Base-by-base conservation (phyloP, 306 rosid genomes). In the Boehmeria nivea region DNA sequence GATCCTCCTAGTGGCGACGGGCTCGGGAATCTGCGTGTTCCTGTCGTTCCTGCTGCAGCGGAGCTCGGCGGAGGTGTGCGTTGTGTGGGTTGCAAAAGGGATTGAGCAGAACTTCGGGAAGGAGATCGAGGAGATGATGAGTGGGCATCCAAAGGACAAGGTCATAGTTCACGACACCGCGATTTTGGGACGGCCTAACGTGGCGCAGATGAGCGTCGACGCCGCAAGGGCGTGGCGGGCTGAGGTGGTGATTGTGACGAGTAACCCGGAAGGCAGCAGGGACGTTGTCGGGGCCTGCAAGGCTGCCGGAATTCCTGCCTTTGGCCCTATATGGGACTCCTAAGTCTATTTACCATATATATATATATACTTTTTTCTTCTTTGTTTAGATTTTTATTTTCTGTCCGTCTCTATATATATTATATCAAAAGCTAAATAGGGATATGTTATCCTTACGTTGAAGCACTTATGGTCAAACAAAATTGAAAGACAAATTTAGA, bases 21-120 rank as follows among this genome's bases (percentile, higher is more conserved):
- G 87, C 3, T 82, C 95, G 0, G 94, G 95, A 4, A 77, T 85
- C 26, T 77, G 89, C 59, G 87, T 85, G 48, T 85, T 85, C 54
- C 47, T 85, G 25, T 85, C 87, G 45, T 85, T 77, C 63, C 74
- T 82, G 6, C 19, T 85, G 73, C 95, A 82, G 67, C 65, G 60
- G 22, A 66, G 71, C 14, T 19, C 66, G 1, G 74, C 77, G 19
- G 72, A 77, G 19, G 89, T 85, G 26, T 66, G 51, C 44, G 14
- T 82, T 10, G 57, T 85, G 7, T 85, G 95, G 89, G 95, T 85
- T 55, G 89, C 89, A 0, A 82, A 79, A 62, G 83, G 83, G 34
- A 82, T 85, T 47, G 87, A 85, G 25, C 19, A 59, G 43, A 85
- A 85, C 65, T 85, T 72, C 49, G 87, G 94, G 6, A 77, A 57